phyloP scores from a whole-genome alignment of 1,139 yeast genomes.

The Arxiozyma slooffiae region DNA sequence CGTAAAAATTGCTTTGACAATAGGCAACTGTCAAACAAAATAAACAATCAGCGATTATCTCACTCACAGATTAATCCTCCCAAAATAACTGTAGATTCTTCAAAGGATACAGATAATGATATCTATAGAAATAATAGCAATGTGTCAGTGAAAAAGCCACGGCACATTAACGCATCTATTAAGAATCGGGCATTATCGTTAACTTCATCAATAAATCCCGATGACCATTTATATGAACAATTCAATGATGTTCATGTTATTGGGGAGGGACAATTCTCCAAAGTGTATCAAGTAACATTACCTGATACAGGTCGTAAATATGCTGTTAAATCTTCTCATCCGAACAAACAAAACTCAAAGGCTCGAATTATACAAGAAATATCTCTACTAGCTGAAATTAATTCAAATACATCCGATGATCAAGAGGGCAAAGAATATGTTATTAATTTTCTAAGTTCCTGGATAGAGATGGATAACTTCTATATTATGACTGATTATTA shows the following conservation, averaged over 20 bases:
- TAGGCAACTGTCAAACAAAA: not conserved
- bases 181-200: not conserved
- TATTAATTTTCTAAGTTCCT: constrained; percentile 70
- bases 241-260: constrained; percentile 64
- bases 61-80: not conserved
- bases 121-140: not conserved
- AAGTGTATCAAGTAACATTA: constrained; percentile 69
- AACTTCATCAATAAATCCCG: constrained; percentile 19
- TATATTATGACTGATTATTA: constrained; percentile 93
- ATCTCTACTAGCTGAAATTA: constrained; percentile 22
- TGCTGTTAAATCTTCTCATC: constrained; percentile 79
- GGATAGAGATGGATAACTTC: constrained; percentile 62
- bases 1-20: constrained; percentile 5
- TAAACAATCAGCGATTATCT: not conserved
- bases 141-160: not conserved
- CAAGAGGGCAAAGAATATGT: constrained; percentile 76
- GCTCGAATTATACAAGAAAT: constrained; percentile 36
- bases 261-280: constrained; percentile 83
- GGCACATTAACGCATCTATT: constrained; percentile 8
- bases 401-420: constrained; percentile 31
- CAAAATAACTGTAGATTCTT: not conserved
- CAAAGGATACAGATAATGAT: not conserved
- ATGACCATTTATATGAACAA: constrained; percentile 47
- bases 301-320: constrained; percentile 46
- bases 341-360: constrained; percentile 23